These are phyloP conservation scores for Ampelomyces quisqualis DNA, from an alignment of 2,329 filamentous ascomycete genomes.

Conservation along the genomic window DNA sequence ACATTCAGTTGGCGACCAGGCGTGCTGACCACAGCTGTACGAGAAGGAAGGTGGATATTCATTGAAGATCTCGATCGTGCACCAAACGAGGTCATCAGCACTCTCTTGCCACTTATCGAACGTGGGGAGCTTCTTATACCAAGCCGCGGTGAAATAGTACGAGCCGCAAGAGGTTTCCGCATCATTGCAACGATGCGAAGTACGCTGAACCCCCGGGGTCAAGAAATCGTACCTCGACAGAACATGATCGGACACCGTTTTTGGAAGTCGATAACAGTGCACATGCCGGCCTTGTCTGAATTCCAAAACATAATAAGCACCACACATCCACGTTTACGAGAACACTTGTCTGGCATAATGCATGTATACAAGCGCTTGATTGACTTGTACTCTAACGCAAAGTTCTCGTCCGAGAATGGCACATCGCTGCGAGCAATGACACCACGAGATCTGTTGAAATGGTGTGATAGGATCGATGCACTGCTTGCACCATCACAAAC, in stretches of 20 bases:
- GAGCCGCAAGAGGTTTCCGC: constrained; percentile 80
- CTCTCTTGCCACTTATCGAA: constrained; percentile 88
- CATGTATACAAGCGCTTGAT: constrained; percentile 55
- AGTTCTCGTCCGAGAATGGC: constrained; percentile 55
- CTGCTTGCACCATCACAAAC: constrained; percentile 64
- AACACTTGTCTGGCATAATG: constrained; percentile 57
- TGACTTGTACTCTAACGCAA: constrained; percentile 44
- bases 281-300: constrained; percentile 66
- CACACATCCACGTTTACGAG: constrained; percentile 68
- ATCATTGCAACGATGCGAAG: constrained; percentile 91
- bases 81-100: constrained; percentile 91
- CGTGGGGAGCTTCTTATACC: constrained; percentile 87
- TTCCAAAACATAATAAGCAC: constrained; percentile 70
- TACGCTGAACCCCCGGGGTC: constrained; percentile 62
- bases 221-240: constrained; percentile 67
- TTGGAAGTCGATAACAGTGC: constrained; percentile 76
- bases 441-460: constrained; percentile 83
- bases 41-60: constrained; percentile 92
- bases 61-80: constrained; percentile 96
- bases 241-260: constrained; percentile 79
- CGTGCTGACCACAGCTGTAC: constrained; percentile 89
- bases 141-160: constrained; percentile 80
- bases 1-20: constrained; percentile 92
- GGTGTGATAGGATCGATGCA: constrained; percentile 74
- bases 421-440: constrained; percentile 63